Evolutionary conservation across 352 stramenopile species (phyloP).

Genomic region (Globisporangium abappressorium): DNA sequence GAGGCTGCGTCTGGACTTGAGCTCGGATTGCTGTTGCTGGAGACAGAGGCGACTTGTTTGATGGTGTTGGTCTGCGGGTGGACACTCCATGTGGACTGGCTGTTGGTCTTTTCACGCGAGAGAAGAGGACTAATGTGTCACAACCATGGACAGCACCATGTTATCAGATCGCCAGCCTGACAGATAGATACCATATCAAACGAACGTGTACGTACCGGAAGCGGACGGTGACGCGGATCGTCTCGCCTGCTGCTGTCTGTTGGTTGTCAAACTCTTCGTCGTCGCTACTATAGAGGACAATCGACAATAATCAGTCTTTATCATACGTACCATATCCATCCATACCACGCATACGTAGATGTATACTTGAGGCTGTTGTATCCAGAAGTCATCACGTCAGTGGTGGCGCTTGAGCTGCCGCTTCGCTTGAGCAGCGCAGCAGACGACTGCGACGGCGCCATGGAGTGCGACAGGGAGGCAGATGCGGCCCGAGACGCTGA

Average conservation of each 20-base stretch:
- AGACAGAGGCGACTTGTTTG: not conserved
- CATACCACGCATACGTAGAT: not conserved
- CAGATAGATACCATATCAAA: not conserved
- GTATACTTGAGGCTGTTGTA: not conserved
- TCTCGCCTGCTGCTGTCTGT: not conserved
- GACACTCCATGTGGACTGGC: not conserved
- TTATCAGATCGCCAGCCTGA: not conserved
- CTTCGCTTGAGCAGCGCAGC: not conserved
- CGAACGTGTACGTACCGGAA: not conserved
- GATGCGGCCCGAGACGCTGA: not conserved
- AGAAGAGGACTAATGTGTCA: not conserved
- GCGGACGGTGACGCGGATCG: slow-evolving; percentile 9
- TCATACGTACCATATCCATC: not conserved
- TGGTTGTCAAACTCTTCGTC: slow-evolving; percentile 7
- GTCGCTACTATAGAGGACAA: not conserved
- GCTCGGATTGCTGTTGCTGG: not conserved
- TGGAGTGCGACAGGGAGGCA: not conserved
- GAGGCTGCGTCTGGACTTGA: not conserved
- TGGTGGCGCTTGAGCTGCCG: not conserved
- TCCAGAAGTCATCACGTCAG: not conserved
- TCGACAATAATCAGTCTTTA: not conserved
- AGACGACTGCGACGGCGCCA: not conserved
- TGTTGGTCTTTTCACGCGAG: not conserved
- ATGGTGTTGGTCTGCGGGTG: slow-evolving; percentile 9
- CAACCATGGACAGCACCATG: not conserved